These are phyloP conservation scores for Phytophthora pseudosyringae DNA, from an alignment of 352 stramenopile genomes.

Conservation along the genomic window DNA sequence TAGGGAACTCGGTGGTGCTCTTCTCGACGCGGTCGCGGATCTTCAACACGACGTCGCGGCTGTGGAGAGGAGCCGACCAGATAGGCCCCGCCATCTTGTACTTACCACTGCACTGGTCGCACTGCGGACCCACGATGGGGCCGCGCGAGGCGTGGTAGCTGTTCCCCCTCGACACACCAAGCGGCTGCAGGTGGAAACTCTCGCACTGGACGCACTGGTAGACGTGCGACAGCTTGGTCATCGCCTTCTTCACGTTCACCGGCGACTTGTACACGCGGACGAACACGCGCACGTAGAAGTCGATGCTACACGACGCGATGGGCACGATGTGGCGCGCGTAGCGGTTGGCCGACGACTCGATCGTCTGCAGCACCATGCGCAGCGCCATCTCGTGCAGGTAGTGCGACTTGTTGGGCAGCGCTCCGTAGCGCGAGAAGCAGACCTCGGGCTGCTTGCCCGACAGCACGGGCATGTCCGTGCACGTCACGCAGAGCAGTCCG, in stretches of 20 bases:
- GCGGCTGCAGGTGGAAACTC: conserved; percentile 97
- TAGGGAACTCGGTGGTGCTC: conserved; percentile 90
- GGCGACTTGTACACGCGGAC: conserved; percentile 98
- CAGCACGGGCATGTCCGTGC: conserved; percentile 98
- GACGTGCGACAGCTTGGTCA: conserved; percentile 91
- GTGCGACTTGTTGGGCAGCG: conserved; percentile 87
- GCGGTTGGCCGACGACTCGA: conserved; percentile 94
- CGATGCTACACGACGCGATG: conserved; percentile 97
- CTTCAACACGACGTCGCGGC: conserved; percentile 88
- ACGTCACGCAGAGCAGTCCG: conserved; percentile 99
- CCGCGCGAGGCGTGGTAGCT: conserved; percentile 84
- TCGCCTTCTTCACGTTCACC: conserved; percentile 93
- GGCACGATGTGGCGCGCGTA: conserved; percentile 98
- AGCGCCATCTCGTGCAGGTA: conserved; percentile 91
- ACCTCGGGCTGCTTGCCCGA: conserved; percentile 90
- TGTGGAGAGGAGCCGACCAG: conserved; percentile 97
- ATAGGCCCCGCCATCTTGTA: conserved; percentile 96
- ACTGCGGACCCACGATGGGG: conserved; percentile 71
- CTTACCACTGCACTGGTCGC: conserved; percentile 84
- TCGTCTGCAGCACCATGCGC: conserved; percentile 94
- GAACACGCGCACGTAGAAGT: conserved; percentile 99
- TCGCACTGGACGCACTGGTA: conserved; percentile 96
- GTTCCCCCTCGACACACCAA: conserved; percentile 90
- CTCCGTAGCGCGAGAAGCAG: conserved; percentile 89
- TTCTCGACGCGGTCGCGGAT: conserved; percentile 83